Evolutionary conservation across 2,329 filamentous ascomycete genomes (phyloP).

Genomic region (Phyllachora maydis): DNA sequence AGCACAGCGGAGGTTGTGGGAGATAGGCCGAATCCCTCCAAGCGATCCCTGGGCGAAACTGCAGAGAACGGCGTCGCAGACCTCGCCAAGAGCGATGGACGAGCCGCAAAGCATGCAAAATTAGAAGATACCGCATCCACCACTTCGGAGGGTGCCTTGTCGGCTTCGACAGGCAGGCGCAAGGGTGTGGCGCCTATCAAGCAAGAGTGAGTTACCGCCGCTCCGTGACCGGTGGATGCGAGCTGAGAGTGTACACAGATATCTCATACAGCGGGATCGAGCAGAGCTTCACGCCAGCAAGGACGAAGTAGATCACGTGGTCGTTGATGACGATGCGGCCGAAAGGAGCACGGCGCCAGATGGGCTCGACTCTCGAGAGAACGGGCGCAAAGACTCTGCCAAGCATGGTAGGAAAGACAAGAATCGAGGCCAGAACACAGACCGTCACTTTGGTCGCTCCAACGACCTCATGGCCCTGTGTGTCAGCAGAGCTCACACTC

Average conservation of each 20-base stretch:
- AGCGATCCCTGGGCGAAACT: no score
- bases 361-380: slow-evolving; percentile 6
- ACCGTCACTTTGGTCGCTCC: slow-evolving; percentile 61
- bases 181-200: slow-evolving; percentile 53
- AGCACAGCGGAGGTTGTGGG: no score
- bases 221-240: not conserved
- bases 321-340: slow-evolving; percentile 25
- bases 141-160: slow-evolving; percentile 11
- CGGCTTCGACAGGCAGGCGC: no score
- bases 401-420: slow-evolving; percentile 25
- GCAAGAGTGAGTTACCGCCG: slow-evolving; percentile 34
- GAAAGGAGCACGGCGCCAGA: slow-evolving; percentile 18
- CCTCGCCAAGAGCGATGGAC: slow-evolving; percentile 8
- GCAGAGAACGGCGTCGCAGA: slow-evolving; percentile 1
- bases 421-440: slow-evolving; percentile 60
- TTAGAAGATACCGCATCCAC: slow-evolving; percentile 14
- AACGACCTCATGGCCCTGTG: slow-evolving; percentile 63
- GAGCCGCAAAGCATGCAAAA: slow-evolving; percentile 35
- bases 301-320: slow-evolving; percentile 7
- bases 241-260: slow-evolving; percentile 12
- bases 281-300: no score
- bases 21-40: no score
- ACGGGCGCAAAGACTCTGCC: slow-evolving; percentile 8
- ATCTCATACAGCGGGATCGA: no score
- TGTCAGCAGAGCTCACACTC: slow-evolving; percentile 44